Evolutionary conservation across 305 asterid genomes (phyloP).

Genomic region (Plantago lanceolata): DNA sequence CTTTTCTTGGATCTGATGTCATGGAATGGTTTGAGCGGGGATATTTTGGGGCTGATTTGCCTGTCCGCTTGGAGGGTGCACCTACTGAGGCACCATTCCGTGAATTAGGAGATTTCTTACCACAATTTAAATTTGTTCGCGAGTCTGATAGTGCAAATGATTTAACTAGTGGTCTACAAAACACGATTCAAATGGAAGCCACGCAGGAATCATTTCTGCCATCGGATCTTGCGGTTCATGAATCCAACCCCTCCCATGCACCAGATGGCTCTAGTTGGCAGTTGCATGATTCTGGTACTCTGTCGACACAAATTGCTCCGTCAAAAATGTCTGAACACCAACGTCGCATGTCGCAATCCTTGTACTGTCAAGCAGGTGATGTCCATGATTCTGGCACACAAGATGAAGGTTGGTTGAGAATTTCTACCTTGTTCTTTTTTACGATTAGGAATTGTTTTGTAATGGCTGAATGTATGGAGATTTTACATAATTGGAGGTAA

Average conservation of each 20-base stretch:
- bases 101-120: slow-evolving; percentile 90
- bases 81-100: slow-evolving; percentile 66
- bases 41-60: slow-evolving; percentile 87
- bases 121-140: slow-evolving; percentile 58
- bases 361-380: slow-evolving; percentile 46
- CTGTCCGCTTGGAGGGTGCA: slow-evolving; percentile 90
- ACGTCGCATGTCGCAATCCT: slow-evolving; percentile 42
- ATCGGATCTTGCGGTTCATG: slow-evolving; percentile 47
- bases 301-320: slow-evolving; percentile 38
- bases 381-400: slow-evolving; percentile 48
- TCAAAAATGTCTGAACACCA: slow-evolving; percentile 46
- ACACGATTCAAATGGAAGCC: slow-evolving; percentile 41
- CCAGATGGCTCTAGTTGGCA: slow-evolving; percentile 53
- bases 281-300: slow-evolving; percentile 52
- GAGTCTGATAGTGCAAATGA: slow-evolving; percentile 38
- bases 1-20: slow-evolving; percentile 93
- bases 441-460: not conserved
- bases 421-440: slow-evolving; percentile 16
- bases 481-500: not conserved
- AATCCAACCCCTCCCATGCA: slow-evolving; percentile 36
- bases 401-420: slow-evolving; percentile 62
- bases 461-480: not conserved
- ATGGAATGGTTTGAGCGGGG: slow-evolving; percentile 98
- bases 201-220: slow-evolving; percentile 38
- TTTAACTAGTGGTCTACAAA: slow-evolving; percentile 41